Evolutionary conservation across 1,139 yeast species (phyloP), one percentile per base, ranked within the genome.

Genomic region (Yamadazyma siamensis): DNA sequence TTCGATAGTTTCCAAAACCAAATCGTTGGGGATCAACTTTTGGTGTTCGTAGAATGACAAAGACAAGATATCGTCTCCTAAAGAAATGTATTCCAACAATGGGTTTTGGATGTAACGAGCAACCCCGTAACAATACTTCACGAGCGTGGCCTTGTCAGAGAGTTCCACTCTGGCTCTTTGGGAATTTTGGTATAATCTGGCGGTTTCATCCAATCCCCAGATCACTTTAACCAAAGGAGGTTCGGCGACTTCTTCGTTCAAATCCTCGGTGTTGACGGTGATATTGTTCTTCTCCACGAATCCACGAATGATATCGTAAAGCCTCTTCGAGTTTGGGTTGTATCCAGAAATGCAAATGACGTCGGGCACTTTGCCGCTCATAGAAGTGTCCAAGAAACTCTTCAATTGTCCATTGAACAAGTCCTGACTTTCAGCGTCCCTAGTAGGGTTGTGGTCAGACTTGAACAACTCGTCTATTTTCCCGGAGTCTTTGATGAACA

Each of bases 41-140:
- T 91, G 99, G 48, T 82, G 75, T 34, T 80, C 80, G 54, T 83
- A 86, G 46, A 89, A 77, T 8, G 77, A 70, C 41, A 91, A 64
- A 2, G 94, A 78, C 14, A 75, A 61, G 21, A 89, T 68, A 43
- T 87, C 89, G 15, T 77, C 79, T 10, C 85, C 84, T 35, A 91
- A 65, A 7, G 91, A 76, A 33, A 91, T 78, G 52, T 89, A 91
- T 55, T 94, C 99, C 47, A 86, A 61, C 34, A 91, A 57, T 6
- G 99, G 98, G 34, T 85, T 82, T 59, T 94, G 98, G 34, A 86
- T 73, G 53, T 86, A 91, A 43, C 96, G 77, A 5, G 94, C 97
- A 40, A 91, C 67, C 1, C 89, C 96, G 43, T 89, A 77, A 56
- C 94, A 81, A 59, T 89, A 91, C 44, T 84, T 77, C n/a, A 81